A percentile compares a stretch with the other conserved stretches of the same genome.
These are phyloP conservation scores for Onygenales sp. DNA, from an alignment of 2,329 filamentous ascomycete genomes.

Conservation along the genomic window DNA sequence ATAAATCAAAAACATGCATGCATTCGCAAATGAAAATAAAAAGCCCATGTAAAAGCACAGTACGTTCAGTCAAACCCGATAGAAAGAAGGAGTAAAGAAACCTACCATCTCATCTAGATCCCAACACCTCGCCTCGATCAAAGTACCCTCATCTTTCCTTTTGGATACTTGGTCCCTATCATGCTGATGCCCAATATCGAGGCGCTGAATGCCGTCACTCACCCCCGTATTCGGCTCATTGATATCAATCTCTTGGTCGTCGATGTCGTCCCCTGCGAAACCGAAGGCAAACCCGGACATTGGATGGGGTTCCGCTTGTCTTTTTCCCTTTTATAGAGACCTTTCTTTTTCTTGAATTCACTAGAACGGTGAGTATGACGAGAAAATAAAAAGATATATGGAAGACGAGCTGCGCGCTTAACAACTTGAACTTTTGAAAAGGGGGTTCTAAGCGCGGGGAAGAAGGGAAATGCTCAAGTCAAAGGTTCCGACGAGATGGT, in stretches of 20 bases:
- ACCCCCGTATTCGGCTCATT: constrained; percentile 30
- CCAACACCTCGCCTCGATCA: constrained; percentile 26
- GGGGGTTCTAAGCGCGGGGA: too few relatives aligned
- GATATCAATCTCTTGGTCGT: constrained; percentile 18
- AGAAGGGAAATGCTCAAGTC: too few relatives aligned
- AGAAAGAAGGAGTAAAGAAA: constrained; percentile 8
- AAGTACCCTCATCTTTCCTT: constrained; percentile 17
- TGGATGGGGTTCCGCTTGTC: neutral
- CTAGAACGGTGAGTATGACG: too few relatives aligned
- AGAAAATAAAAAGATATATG: too few relatives aligned
- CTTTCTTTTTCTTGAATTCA: too few relatives aligned
- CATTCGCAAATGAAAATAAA: neutral
- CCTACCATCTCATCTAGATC: constrained; percentile 40
- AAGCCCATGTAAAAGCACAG: neutral
- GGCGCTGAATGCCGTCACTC: constrained; percentile 16
- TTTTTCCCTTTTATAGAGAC: too few relatives aligned
- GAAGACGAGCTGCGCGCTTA: too few relatives aligned
- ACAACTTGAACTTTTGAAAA: too few relatives aligned
- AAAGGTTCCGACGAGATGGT: too few relatives aligned
- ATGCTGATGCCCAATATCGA: constrained; percentile 5
- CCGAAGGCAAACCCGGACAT: constrained; percentile 43
- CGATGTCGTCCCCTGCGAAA: constrained; percentile 51
- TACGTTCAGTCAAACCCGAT: neutral
- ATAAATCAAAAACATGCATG: neutral
- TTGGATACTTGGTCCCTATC: constrained; percentile 4